Base-by-base conservation (phyloP, 352 stramenopile species). In the Globisporangium perplexum region DNA sequence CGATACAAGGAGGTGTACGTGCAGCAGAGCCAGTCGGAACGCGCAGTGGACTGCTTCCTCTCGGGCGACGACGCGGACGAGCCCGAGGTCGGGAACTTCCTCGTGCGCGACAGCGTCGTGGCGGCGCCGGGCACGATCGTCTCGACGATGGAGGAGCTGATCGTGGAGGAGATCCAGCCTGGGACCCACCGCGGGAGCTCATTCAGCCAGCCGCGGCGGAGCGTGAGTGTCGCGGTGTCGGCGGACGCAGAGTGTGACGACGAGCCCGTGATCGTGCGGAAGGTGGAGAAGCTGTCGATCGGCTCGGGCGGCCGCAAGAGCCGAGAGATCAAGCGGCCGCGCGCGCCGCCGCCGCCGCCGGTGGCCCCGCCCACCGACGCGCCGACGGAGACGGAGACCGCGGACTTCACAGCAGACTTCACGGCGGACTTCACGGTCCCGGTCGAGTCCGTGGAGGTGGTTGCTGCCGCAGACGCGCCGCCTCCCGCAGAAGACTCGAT, bases 41-140 rank as follows among this genome's bases (percentile, higher is more conserved):
- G 76, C 46, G 72, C 77, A 47, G 63, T 83, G 33, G 72, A 71
- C 30, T 78, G 66, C 31, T 83, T 83, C 47, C 57, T 83, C 11
- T 72, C 66, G 20, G 64, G 65, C n/a, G n/a, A n/a, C 8, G 70
- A 80, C 57, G 20, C 44, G 8, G 18, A 43, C 30, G 54, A 44
- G 2, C n/a, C 47, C 7, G 41, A 50, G 10, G 20, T 58, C 18
- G 59, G 47, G 41, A 56, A 38, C 33, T 57, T 65, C n/a, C 22
- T 63, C 11, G 46, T 53, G 7, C 39, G 60, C n/a, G 59, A 49
- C 43, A 45, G 26, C 24, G 35, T 59, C 33, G 45, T 53, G n/a
- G 30, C 36, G 15, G 42, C n/a, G 35, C 24, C 41, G 12, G 41
- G n/a, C 10, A 38, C 59, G 23, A 42, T 35, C 41, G 18, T 47